Evolutionary conservation across 2,329 filamentous ascomycete genomes (phyloP).

Genomic region (Microascus cirrosus): DNA sequence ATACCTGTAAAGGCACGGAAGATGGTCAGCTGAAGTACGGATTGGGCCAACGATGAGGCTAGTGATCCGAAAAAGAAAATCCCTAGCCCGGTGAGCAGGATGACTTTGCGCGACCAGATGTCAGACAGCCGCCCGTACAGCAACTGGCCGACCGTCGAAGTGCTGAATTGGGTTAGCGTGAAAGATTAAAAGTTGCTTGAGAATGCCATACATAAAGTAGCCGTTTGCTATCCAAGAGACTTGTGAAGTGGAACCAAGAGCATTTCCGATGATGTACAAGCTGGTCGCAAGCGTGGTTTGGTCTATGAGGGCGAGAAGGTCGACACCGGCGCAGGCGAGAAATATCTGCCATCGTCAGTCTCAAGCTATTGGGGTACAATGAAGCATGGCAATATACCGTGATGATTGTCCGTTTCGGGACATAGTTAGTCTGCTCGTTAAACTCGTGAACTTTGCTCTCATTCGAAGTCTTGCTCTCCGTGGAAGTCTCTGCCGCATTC

Average conservation of each 20-base stretch:
- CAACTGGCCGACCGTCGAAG: slow-evolving; percentile 19
- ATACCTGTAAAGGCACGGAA: slow-evolving; percentile 35
- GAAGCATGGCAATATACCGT: slow-evolving; percentile 21
- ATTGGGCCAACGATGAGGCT: slow-evolving; percentile 27
- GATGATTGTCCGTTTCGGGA: slow-evolving; percentile 36
- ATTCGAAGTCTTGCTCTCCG: slow-evolving; percentile 8
- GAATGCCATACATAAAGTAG: slow-evolving; percentile 38
- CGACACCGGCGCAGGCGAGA: slow-evolving; percentile 42
- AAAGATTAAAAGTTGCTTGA: not conserved
- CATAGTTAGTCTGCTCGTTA: slow-evolving; percentile 46
- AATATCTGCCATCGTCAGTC: slow-evolving; percentile 31
- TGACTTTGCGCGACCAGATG: slow-evolving; percentile 32
- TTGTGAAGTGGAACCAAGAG: slow-evolving; percentile 34
- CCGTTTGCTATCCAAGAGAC: slow-evolving; percentile 43
- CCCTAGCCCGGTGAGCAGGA: slow-evolving; percentile 23
- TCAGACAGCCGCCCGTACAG: slow-evolving; percentile 33
- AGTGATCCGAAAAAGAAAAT: slow-evolving; percentile 32
- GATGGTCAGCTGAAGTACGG: slow-evolving; percentile 25
- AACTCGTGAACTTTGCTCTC: slow-evolving; percentile 21
- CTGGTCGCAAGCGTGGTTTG: slow-evolving; percentile 45
- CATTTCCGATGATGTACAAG: slow-evolving; percentile 40
- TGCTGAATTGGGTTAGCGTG: not conserved
- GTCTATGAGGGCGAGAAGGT: slow-evolving; percentile 44
- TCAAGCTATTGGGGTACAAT: slow-evolving; percentile 4
- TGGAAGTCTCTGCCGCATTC: slow-evolving; percentile 6